Conservation (phyloP, 2,329 filamentous ascomycete species). For the Ophiocordyceps robertsii region DNA sequence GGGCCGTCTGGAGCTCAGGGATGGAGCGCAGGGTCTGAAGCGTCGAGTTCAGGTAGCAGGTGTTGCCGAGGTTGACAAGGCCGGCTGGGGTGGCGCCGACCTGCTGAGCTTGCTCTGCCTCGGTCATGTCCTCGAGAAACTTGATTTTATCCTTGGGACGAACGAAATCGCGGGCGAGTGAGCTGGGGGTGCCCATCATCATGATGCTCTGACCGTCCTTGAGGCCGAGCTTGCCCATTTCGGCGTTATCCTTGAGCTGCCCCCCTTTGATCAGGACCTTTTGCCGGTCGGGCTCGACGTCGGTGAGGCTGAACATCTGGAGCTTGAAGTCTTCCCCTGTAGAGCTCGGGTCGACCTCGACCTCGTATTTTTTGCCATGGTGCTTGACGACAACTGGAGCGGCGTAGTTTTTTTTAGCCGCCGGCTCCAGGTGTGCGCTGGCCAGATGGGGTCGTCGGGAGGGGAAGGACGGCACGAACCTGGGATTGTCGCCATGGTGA, state of each 20-base stretch:
- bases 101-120: constrained; percentile 74
- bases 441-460: not conserved
- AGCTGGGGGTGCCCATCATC: constrained; percentile 88
- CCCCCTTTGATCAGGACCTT: constrained; percentile 92
- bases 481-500: constrained; percentile 40
- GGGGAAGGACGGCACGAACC: constrained; percentile 22
- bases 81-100: constrained; percentile 80
- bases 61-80: constrained; percentile 87
- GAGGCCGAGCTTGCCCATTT: constrained; percentile 69
- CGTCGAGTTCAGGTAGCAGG: constrained; percentile 96
- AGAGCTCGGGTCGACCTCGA: constrained; percentile 75
- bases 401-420: constrained; percentile 6
- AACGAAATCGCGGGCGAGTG: constrained; percentile 44
- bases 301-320: constrained; percentile 88
- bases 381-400: constrained; percentile 81
- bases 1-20: constrained; percentile 75
- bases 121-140: constrained; percentile 96
- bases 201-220: constrained; percentile 82
- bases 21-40: constrained; percentile 83
- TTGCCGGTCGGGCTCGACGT: constrained; percentile 90
- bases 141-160: constrained; percentile 71
- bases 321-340: constrained; percentile 91
- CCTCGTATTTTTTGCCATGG: constrained; percentile 85
- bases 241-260: constrained; percentile 89
- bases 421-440: not conserved